Base-by-base conservation (phyloP, 225 moss, liverwort and hornwort species). In the Pleurozium schreberi region DNA sequence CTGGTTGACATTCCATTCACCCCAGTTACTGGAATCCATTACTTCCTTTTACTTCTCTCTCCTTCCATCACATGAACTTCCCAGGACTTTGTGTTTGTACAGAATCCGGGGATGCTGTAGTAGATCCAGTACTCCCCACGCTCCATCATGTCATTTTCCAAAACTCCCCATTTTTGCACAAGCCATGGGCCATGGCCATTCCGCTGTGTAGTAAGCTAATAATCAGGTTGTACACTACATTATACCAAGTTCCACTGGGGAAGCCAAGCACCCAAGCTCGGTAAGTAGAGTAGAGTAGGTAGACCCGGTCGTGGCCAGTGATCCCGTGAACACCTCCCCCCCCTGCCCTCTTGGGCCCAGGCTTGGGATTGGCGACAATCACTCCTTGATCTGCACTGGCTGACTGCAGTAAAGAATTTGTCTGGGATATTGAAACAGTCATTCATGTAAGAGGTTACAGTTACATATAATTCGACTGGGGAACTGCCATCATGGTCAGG, bases 341-440 rank as follows among this genome's bases (percentile, higher is more conserved):
- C n/a, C n/a, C n/a, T n/a, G n/a, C n/a, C n/a, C n/a, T n/a, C n/a
- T n/a, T n/a, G n/a, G n/a, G n/a, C n/a, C n/a, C n/a, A n/a, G 26
- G 52, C 69, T 62, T 36, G 89, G 89, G 81, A 86, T 81, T 81
- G 86, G 86, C 2, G n/a, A 47, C 89, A 55, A 65, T 58, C 81
- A 71, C 89, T 74, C 63, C 8, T 60, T 18, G 3, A 38, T 36
- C 85, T 89, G 89, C 85, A n/a, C 61, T 67, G 3, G 4, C 33
- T 74, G 25, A 1, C 84, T 89, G 65, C 22, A 16, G 87, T 83
- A 68, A 78, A 69, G 78, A 87, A 83, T 87, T 42, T 78, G 87
- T 90, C 90, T 87, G 87, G 83, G 78, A 87, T 90, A 87, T 84
- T 63, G 88, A 84, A 84, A 88, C 90, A 79, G 79, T 84, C 84